A percentile compares a stretch with the other conserved stretches of the same genome.
These are phyloP conservation scores for Botryotinia narcissicola DNA, from an alignment of 2,329 filamentous ascomycete species.

Conservation along the genomic window DNA sequence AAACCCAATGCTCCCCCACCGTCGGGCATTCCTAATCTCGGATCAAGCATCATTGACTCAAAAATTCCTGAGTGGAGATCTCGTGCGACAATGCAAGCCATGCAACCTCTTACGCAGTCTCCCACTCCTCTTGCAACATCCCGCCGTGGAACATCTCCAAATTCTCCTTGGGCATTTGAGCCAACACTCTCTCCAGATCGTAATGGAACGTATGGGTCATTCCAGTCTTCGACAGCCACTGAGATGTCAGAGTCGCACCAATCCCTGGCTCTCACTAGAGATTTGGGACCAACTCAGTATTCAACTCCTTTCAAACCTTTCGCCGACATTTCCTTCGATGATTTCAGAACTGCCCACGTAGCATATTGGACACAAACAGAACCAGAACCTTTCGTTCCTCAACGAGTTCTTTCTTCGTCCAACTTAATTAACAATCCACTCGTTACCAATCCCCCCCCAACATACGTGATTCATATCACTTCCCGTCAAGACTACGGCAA, in stretches of 20 bases:
- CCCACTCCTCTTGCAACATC: neutral
- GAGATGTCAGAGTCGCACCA: neutral
- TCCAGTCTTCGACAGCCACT: neutral
- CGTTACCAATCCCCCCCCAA: slow-evolving; percentile 21
- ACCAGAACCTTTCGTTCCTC: slow-evolving; percentile 18
- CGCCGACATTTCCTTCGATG: slow-evolving; percentile 9
- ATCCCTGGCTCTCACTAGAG: neutral
- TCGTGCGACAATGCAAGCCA: neutral
- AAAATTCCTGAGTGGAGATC: slow-evolving; percentile 9
- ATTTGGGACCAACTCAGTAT: neutral
- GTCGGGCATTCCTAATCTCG: neutral
- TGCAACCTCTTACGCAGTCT: neutral
- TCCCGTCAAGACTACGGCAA: slow-evolving; percentile 33
- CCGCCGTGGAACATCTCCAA: neutral
- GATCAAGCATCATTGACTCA: slow-evolving; percentile 13
- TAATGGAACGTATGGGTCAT: neutral
- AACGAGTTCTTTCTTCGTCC: slow-evolving; percentile 27
- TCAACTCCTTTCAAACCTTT: neutral
- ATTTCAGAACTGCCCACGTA: neutral
- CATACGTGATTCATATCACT: slow-evolving; percentile 34
- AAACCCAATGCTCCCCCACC: neutral
- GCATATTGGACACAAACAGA: slow-evolving; percentile 1
- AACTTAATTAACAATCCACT: slow-evolving; percentile 32
- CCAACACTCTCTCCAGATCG: neutral
- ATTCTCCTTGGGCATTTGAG: neutral